Percentiles rank a stretch among this genome's conserved stretches.
These are phyloP conservation scores for Claviceps africana DNA, from an alignment of 2,329 filamentous ascomycete species.

Conservation along the genomic window DNA sequence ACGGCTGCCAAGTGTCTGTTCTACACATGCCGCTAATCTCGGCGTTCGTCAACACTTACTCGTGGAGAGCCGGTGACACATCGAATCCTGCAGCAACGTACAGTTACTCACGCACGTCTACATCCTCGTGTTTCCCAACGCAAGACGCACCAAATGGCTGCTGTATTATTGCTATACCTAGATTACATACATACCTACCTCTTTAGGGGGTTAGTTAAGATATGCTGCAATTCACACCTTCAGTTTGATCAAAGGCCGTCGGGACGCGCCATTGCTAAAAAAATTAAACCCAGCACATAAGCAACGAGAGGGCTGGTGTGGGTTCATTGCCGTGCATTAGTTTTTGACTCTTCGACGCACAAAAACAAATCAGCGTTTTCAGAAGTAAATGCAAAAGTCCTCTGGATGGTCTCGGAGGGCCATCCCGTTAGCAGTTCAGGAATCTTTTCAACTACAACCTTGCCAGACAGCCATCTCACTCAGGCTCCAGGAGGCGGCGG, in stretches of 20 bases:
- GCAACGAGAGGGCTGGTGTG: background rate
- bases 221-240: background rate
- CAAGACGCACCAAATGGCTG: background rate
- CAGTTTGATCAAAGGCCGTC: background rate
- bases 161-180: background rate
- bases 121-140: background rate
- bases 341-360: background rate
- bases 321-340: background rate
- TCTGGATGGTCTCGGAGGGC: too few species aligned
- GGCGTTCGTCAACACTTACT: too few species aligned
- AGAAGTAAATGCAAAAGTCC: background rate
- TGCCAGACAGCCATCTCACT: background rate
- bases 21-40: too few species aligned
- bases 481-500: conserved; percentile 43
- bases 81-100: too few species aligned
- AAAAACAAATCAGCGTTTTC: background rate
- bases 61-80: too few species aligned
- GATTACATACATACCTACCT: conserved; percentile 1
- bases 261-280: background rate
- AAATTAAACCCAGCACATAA: background rate
- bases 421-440: background rate
- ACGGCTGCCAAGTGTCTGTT: too few species aligned
- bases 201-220: background rate
- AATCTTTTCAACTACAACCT: background rate
- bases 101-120: background rate